Percentiles rank a stretch among this genome's conserved stretches.
phyloP scores from a whole-genome alignment of 1,139 yeast genomes.

The Candida pseudocylindracea region DNA sequence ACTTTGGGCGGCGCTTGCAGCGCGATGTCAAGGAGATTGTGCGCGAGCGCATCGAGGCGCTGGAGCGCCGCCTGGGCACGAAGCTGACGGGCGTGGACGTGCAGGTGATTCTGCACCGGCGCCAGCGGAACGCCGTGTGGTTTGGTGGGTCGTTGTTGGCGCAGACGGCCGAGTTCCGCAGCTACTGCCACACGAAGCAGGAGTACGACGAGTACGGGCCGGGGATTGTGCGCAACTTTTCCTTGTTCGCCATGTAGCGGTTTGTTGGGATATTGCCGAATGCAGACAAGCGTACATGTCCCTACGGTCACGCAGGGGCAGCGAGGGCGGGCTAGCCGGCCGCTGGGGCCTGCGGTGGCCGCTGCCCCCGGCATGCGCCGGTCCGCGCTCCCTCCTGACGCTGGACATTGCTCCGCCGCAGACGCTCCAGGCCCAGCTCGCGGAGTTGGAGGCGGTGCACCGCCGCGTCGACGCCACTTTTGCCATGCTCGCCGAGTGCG shows the following conservation, averaged over 20 bases:
- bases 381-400: too few species aligned
- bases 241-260: constrained; percentile 24
- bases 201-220: constrained; percentile 98
- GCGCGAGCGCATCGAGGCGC: constrained; percentile 65
- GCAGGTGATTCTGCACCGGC: constrained; percentile 89
- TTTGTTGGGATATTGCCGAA: too few species aligned
- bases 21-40: constrained; percentile 80
- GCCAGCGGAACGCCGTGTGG: constrained; percentile 98
- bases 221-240: constrained; percentile 87
- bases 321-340: too few species aligned
- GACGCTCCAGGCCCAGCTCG: too few species aligned
- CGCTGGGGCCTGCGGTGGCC: too few species aligned
- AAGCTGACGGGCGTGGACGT: constrained; percentile 92
- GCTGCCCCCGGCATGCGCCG: too few species aligned
- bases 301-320: too few species aligned
- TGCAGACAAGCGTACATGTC: too few species aligned
- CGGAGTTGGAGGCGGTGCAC: too few species aligned
- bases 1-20: constrained; percentile 92
- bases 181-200: constrained; percentile 90
- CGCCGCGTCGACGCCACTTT: too few species aligned
- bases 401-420: too few species aligned
- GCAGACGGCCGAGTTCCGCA: constrained; percentile 15
- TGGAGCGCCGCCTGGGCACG: constrained; percentile 63
- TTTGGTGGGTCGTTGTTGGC: constrained; percentile 96
- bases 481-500: too few species aligned